Evolutionary conservation across 306 rosid species (phyloP).

Genomic region (Pachyrhizus erosus): DNA sequence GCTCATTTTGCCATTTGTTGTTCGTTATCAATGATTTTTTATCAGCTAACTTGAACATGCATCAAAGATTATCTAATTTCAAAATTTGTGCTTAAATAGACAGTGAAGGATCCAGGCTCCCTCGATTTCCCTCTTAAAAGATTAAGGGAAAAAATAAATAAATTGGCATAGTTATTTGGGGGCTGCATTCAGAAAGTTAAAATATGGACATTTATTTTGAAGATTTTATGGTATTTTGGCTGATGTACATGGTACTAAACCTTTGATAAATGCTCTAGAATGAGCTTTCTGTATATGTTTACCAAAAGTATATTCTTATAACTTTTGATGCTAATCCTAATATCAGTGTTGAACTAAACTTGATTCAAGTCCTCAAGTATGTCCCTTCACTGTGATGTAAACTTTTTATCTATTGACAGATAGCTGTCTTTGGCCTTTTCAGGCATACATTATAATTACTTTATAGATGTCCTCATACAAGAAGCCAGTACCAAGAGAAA

Average conservation of each 20-base stretch:
- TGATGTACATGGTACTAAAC: neutral
- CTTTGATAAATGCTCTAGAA: neutral
- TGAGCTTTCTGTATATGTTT: neutral
- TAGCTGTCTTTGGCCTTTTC: neutral
- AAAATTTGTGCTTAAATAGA: constrained; percentile 21
- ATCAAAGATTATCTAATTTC: constrained; percentile 13
- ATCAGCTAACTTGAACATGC: constrained; percentile 5
- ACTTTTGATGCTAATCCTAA: constrained; percentile 1
- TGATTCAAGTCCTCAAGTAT: neutral
- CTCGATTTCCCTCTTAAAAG: neutral
- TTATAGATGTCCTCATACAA: neutral
- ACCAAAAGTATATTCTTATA: constrained; percentile 8
- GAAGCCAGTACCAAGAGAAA: neutral
- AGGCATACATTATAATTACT: constrained; percentile 16
- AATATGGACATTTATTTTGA: neutral
- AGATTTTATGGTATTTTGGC: neutral
- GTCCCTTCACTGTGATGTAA: neutral
- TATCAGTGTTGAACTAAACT: neutral
- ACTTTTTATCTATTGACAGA: constrained; percentile 13
- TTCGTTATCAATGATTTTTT: neutral
- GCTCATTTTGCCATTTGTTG: constrained; percentile 5
- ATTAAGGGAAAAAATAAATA: neutral
- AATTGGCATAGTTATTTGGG: neutral
- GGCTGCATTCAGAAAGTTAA: neutral
- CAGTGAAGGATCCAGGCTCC: neutral